A percentile compares a stretch with the other conserved stretches of the same genome.
These are phyloP conservation scores for Blastomyces silverae DNA, from an alignment of 2,329 filamentous ascomycete species.

Conservation along the genomic window DNA sequence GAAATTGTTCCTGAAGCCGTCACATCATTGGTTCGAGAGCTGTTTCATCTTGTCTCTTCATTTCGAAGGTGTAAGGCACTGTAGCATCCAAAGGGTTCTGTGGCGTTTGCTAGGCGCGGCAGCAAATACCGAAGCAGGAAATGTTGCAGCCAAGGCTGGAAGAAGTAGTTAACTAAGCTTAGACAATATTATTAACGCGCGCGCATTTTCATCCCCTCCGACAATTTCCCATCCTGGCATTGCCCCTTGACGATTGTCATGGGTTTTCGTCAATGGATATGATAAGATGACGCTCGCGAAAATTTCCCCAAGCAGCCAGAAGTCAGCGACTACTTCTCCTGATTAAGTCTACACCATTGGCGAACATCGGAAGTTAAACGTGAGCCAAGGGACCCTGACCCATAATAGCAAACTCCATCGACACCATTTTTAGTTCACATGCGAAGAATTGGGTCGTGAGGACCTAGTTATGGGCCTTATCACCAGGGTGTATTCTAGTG, in stretches of 20 bases:
- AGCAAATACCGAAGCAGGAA: not conserved
- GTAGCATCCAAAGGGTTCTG: not conserved
- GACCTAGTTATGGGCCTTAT: not conserved
- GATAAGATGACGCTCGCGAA: too few relatives aligned
- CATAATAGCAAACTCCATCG: not conserved
- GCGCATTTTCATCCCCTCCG: too few relatives aligned
- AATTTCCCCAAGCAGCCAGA: too few relatives aligned
- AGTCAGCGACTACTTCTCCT: too few relatives aligned
- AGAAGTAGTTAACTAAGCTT: too few relatives aligned
- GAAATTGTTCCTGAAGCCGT: not conserved
- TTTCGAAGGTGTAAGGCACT: not conserved
- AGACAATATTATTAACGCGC: too few relatives aligned
- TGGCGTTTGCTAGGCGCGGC: not conserved
- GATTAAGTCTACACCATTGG: not conserved
- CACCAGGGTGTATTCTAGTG: not conserved
- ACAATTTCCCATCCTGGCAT: too few relatives aligned
- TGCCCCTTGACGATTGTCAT: too few relatives aligned
- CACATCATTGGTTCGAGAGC: not conserved
- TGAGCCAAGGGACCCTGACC: not conserved
- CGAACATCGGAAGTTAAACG: not conserved
- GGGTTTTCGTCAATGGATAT: too few relatives aligned
- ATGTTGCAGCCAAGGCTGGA: not conserved
- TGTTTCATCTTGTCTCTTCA: not conserved
- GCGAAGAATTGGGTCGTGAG: not conserved
- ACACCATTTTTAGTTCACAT: not conserved